Evolutionary conservation across 768 basidiomycete genomes (phyloP).

Genomic region (Suillus ampliporus): DNA sequence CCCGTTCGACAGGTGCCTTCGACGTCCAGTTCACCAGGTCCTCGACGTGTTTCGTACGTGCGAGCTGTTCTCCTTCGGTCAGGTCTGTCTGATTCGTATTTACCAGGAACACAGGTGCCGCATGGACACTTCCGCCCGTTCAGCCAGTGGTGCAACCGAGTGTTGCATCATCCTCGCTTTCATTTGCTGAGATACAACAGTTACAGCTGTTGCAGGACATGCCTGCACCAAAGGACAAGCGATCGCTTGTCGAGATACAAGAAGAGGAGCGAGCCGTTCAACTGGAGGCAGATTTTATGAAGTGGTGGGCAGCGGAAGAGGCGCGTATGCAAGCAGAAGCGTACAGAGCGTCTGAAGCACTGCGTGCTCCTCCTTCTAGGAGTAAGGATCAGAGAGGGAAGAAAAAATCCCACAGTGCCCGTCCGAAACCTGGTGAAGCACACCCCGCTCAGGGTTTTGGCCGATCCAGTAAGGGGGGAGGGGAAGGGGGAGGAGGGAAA

Average conservation of each 20-base stretch:
- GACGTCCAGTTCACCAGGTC: conserved; percentile 30
- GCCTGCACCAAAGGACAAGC: conserved; percentile 52
- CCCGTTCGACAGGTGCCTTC: conserved; percentile 55
- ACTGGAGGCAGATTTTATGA: conserved; percentile 80
- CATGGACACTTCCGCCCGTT: conserved; percentile 67
- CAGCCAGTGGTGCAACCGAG: conserved; percentile 48
- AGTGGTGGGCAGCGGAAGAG: conserved; percentile 91
- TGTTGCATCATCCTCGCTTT: conserved; percentile 45
- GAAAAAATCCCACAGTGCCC: neutral
- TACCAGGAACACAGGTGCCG: conserved; percentile 42
- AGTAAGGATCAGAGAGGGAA: neutral
- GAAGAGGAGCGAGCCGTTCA: conserved; percentile 74
- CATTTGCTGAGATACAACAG: conserved; percentile 86
- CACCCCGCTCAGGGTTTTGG: neutral
- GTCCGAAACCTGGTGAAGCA: neutral
- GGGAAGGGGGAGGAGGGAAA: neutral
- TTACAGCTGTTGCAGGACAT: conserved; percentile 65
- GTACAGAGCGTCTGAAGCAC: neutral
- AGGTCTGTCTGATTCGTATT: neutral
- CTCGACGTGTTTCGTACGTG: conserved; percentile 58
- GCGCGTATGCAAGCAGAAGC: conserved; percentile 61
- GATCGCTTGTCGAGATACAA: conserved; percentile 82
- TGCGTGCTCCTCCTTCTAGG: neutral
- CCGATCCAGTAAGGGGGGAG: neutral
- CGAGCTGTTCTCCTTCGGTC: neutral